Evolutionary conservation across 192 early-diverging fungal genomes (phyloP).

Genomic region (Chytriomyces sp.): DNA sequence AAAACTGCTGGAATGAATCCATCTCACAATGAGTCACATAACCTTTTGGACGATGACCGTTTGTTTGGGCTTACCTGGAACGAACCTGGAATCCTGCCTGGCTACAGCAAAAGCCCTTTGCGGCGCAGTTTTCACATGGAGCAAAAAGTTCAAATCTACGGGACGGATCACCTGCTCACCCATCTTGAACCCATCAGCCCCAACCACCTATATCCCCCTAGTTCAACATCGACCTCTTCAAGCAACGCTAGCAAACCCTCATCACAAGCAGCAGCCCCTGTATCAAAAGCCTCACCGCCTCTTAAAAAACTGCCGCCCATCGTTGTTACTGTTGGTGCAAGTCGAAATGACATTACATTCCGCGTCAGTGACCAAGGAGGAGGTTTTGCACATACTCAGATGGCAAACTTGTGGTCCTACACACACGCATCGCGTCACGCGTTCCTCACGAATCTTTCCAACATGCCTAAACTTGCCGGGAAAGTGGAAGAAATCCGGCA

Average conservation of each 20-base stretch:
- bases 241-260: neutral
- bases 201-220: slow-evolving; percentile 16
- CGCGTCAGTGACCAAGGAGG: slow-evolving; percentile 94
- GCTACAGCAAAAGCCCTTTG: slow-evolving; percentile 13
- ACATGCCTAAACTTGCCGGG: slow-evolving; percentile 78
- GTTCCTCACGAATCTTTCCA: slow-evolving; percentile 63
- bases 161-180: slow-evolving; percentile 3
- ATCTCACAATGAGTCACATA: slow-evolving; percentile 10
- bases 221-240: neutral
- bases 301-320: slow-evolving; percentile 71
- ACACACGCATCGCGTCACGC: slow-evolving; percentile 66
- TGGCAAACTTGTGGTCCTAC: slow-evolving; percentile 84
- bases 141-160: slow-evolving; percentile 29
- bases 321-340: slow-evolving; percentile 80
- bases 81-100: slow-evolving; percentile 28
- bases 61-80: slow-evolving; percentile 33
- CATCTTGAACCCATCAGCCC: slow-evolving; percentile 29
- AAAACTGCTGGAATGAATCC: neutral
- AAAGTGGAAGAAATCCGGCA: slow-evolving; percentile 69
- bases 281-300: slow-evolving; percentile 3
- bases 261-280: slow-evolving; percentile 9
- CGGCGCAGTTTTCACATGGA: slow-evolving; percentile 17
- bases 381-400: slow-evolving; percentile 72
- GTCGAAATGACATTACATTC: slow-evolving; percentile 78
- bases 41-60: slow-evolving; percentile 22